Evolutionary conservation across 2,329 filamentous ascomycete species (phyloP).

Genomic region (Exophiala phaeomuriformis): DNA sequence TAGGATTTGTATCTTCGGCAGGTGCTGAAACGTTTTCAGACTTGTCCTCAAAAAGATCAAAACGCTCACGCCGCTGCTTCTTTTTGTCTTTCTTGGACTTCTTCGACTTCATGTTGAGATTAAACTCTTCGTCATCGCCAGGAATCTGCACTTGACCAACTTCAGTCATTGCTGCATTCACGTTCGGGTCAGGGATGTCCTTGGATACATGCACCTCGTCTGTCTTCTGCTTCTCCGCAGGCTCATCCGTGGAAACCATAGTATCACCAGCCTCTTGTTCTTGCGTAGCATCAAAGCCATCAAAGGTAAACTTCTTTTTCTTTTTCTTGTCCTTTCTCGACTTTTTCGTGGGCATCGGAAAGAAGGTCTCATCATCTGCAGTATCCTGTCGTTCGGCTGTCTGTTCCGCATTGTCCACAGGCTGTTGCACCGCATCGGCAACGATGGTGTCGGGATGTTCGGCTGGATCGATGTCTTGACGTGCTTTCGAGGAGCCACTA

Average conservation of each 20-base stretch:
- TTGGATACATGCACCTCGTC: neutral
- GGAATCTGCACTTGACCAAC: neutral
- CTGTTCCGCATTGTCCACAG: neutral
- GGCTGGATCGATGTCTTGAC: neutral
- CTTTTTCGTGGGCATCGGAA: slow-evolving; percentile 1
- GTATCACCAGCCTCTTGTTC: neutral
- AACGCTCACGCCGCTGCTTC: slow-evolving; percentile 5
- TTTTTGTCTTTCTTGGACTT: slow-evolving; percentile 31
- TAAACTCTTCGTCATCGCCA: slow-evolving; percentile 4
- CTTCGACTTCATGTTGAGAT: slow-evolving; percentile 8
- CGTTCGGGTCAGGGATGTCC: neutral
- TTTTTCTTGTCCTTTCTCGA: slow-evolving; percentile 24
- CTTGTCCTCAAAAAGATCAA: neutral
- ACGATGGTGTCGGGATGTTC: neutral
- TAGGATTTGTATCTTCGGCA: neutral
- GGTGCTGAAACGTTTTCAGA: neutral
- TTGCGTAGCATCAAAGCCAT: slow-evolving; percentile 4
- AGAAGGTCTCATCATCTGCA: slow-evolving; percentile 13
- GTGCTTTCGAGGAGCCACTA: neutral
- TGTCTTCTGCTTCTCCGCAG: neutral
- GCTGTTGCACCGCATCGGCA: neutral
- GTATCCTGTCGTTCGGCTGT: neutral
- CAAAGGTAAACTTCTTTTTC: slow-evolving; percentile 14
- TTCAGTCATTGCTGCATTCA: neutral
- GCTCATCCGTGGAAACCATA: neutral